A percentile compares a stretch with the other conserved stretches of the same genome.
phyloP scores from a whole-genome alignment of 805 yeast species.

The Zygoascus tannicola region DNA sequence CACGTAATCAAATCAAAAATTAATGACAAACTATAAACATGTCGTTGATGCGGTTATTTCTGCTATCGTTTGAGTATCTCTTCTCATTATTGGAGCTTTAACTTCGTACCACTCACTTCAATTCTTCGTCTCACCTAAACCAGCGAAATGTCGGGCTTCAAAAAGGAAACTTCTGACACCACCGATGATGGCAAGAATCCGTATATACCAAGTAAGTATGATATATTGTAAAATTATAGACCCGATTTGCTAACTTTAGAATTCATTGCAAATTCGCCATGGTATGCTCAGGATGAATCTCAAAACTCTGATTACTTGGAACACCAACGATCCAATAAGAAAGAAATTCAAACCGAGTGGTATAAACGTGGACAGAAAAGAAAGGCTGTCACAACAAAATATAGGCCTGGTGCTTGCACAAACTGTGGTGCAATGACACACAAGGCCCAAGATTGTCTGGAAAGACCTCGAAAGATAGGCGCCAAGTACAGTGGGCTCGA shows the following conservation, averaged over 20 bases:
- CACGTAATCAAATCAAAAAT: no score
- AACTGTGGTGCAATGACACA: conserved; percentile 53
- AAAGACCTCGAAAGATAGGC: conserved; percentile 40
- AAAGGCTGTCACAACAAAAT: conserved; percentile 24
- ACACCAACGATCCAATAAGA: conserved; percentile 21
- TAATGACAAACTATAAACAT: no score
- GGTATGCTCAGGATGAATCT: conserved; percentile 23
- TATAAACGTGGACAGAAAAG: conserved; percentile 25
- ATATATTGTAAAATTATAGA: no score
- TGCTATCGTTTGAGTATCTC: neutral
- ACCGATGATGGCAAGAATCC: conserved; percentile 26
- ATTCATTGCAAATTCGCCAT: conserved; percentile 26
- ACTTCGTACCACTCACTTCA: neutral
- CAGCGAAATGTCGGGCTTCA: neutral
- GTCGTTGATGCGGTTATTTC: no score
- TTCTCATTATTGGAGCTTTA: neutral
- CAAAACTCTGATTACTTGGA: conserved; percentile 18
- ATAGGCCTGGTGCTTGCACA: conserved; percentile 37
- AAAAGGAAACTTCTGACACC: neutral
- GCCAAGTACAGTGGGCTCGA: conserved; percentile 29
- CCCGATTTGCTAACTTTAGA: conserved; percentile 5
- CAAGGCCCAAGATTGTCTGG: conserved; percentile 45
- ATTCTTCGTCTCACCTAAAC: neutral
- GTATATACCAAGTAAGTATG: conserved; percentile 24
- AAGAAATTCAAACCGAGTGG: conserved; percentile 21